phyloP scores from a whole-genome alignment of 1,284 basidiomycete species.

The Apiotrichum sp. region DNA sequence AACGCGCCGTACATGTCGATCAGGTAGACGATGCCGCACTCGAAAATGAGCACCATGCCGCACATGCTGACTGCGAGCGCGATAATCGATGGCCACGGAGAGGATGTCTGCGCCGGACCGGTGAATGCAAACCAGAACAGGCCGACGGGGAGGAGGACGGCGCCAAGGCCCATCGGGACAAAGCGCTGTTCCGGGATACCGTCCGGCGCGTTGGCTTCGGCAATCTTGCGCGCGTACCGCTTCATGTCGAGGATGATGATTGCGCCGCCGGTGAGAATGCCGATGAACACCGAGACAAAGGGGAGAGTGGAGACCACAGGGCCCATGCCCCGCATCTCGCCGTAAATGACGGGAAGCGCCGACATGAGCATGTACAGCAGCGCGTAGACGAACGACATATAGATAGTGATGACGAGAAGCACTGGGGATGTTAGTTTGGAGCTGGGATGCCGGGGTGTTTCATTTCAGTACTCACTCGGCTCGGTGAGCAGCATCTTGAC shows the following conservation, averaged over 20 bases:
- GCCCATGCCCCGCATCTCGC: constrained; percentile 18
- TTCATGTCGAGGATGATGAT: constrained; percentile 20
- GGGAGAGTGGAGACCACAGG: constrained; percentile 7
- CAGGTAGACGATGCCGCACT: constrained; percentile 19
- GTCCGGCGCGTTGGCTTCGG: not conserved
- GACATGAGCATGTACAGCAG: constrained; percentile 27
- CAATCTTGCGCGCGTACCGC: constrained; percentile 12
- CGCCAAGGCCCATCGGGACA: constrained; percentile 20
- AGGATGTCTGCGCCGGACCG: constrained; percentile 17
- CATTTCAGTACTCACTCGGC: constrained; percentile 5
- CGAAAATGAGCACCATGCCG: constrained; percentile 21
- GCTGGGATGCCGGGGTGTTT: not conserved
- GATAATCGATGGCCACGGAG: constrained; percentile 19
- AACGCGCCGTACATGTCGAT: constrained; percentile 21
- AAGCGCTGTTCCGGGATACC: constrained; percentile 19
- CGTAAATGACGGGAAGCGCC: constrained; percentile 21
- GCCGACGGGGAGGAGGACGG: constrained; percentile 14
- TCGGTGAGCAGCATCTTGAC: constrained; percentile 21
- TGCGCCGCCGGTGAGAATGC: constrained; percentile 17
- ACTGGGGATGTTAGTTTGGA: not conserved
- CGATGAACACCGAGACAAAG: constrained; percentile 17
- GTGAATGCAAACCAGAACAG: constrained; percentile 27
- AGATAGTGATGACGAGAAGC: constrained; percentile 20
- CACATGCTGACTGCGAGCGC: constrained; percentile 20
- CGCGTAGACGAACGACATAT: constrained; percentile 24